These are phyloP conservation scores for Magnusiomyces tetraspermus DNA, from an alignment of 1,139 yeast species.

Conservation along the genomic window DNA sequence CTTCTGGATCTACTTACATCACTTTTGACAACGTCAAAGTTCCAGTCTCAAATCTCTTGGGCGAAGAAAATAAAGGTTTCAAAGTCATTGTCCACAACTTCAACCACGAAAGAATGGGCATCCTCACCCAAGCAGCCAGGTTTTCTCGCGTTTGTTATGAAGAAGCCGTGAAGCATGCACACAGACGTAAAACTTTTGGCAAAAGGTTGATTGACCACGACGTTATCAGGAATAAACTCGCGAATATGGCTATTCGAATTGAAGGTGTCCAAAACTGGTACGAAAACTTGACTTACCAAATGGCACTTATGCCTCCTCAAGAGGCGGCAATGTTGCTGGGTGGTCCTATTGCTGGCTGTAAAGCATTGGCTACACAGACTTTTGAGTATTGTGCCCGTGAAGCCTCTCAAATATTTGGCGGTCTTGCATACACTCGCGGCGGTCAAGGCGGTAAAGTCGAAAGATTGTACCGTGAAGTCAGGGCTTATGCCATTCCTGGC, in stretches of 20 bases:
- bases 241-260: constrained; percentile 36
- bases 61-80: constrained; percentile 38
- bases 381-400: constrained; percentile 39
- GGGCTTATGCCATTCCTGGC: constrained; percentile 39
- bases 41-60: constrained; percentile 37
- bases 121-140: constrained; percentile 35
- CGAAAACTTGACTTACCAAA: constrained; percentile 34
- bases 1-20: constrained; percentile 35
- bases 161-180: constrained; percentile 37
- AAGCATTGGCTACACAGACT: constrained; percentile 37
- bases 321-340: constrained; percentile 37
- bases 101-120: constrained; percentile 39
- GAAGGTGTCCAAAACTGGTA: constrained; percentile 35
- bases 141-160: constrained; percentile 37
- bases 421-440: constrained; percentile 38
- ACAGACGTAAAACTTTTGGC: constrained; percentile 38
- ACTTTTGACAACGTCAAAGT: constrained; percentile 40
- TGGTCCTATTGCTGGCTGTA: constrained; percentile 38
- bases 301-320: constrained; percentile 30
- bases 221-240: constrained; percentile 37
- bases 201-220: constrained; percentile 36
- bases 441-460: constrained; percentile 39
- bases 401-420: constrained; percentile 39
- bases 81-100: constrained; percentile 39
- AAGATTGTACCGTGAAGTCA: constrained; percentile 37